Evolutionary conservation across 345 rosid species (phyloP).

Genomic region (Raphanus raphanistrum): DNA sequence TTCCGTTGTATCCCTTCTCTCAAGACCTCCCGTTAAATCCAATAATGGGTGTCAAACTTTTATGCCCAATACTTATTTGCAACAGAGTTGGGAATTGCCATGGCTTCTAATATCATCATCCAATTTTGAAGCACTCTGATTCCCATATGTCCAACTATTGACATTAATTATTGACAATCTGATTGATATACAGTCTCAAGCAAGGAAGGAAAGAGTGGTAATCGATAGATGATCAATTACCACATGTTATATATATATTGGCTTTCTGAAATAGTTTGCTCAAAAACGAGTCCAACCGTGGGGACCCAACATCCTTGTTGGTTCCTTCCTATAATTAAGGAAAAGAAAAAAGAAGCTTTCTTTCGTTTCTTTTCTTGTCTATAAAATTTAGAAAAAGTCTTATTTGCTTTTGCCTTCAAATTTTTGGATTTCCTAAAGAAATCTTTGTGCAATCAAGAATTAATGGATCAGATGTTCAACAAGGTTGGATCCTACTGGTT

Average conservation of each 20-base stretch:
- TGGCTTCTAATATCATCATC: neutral
- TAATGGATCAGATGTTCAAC: constrained; percentile 77
- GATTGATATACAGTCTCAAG: neutral
- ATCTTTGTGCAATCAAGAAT: constrained; percentile 29
- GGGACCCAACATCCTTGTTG: neutral
- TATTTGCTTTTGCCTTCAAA: neutral
- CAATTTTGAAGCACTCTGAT: neutral
- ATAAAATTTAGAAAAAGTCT: neutral
- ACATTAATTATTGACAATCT: neutral
- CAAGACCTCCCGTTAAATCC: too few species aligned
- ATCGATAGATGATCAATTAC: neutral
- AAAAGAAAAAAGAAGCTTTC: neutral
- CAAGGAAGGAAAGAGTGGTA: neutral
- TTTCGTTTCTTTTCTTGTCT: neutral
- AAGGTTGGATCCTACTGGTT: constrained; percentile 93
- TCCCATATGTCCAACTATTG: neutral
- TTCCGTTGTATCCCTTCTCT: too few species aligned
- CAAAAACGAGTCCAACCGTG: neutral
- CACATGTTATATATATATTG: neutral
- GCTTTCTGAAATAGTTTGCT: neutral
- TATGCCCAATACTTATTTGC: neutral
- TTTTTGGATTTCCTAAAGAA: neutral
- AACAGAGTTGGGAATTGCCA: constrained; percentile 11
- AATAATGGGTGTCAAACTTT: constrained; percentile 11
- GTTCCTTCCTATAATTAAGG: neutral